Conservation (phyloP, 2,329 filamentous ascomycete species). For the Colletotrichum spaethianum region DNA sequence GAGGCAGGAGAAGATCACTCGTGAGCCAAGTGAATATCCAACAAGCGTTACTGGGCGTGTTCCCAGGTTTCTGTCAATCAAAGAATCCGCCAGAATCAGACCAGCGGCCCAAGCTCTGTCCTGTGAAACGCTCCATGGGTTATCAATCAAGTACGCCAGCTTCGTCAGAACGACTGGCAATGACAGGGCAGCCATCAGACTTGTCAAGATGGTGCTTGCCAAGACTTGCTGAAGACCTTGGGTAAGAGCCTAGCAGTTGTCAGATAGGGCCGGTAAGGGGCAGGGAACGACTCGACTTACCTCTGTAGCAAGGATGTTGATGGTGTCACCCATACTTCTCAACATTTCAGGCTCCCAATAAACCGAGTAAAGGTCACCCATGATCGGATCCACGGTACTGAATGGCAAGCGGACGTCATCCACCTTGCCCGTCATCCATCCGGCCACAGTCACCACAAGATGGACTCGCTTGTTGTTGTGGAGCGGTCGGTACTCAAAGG, state of each 20-base stretch:
- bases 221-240: slow-evolving; percentile 97
- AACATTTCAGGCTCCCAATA: slow-evolving; percentile 99
- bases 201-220: slow-evolving; percentile 88
- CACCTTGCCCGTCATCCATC: slow-evolving; percentile 98
- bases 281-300: slow-evolving; percentile 65
- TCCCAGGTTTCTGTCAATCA: slow-evolving; percentile 92
- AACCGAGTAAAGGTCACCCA: slow-evolving; percentile 98
- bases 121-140: slow-evolving; percentile 97
- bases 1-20: slow-evolving; percentile 93
- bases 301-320: slow-evolving; percentile 98
- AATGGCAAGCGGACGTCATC: slow-evolving; percentile 96
- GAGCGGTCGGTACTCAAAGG: slow-evolving; percentile 95
- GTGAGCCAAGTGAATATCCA: slow-evolving; percentile 92
- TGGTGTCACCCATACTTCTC: slow-evolving; percentile 96
- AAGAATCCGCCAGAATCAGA: slow-evolving; percentile 92
- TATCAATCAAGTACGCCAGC: slow-evolving; percentile 95
- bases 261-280: slow-evolving; percentile 42
- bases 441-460: slow-evolving; percentile 92
- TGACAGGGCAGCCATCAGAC: slow-evolving; percentile 92
- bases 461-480: slow-evolving; percentile 99
- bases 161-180: slow-evolving; percentile 95
- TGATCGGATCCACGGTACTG: slow-evolving; percentile 95
- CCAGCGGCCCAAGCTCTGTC: slow-evolving; percentile 91
- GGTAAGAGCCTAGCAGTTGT: slow-evolving; percentile 81
- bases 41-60: slow-evolving; percentile 93